Conservation (phyloP, 2,329 filamentous ascomycete genomes). For the Penicillium sumatraense region DNA sequence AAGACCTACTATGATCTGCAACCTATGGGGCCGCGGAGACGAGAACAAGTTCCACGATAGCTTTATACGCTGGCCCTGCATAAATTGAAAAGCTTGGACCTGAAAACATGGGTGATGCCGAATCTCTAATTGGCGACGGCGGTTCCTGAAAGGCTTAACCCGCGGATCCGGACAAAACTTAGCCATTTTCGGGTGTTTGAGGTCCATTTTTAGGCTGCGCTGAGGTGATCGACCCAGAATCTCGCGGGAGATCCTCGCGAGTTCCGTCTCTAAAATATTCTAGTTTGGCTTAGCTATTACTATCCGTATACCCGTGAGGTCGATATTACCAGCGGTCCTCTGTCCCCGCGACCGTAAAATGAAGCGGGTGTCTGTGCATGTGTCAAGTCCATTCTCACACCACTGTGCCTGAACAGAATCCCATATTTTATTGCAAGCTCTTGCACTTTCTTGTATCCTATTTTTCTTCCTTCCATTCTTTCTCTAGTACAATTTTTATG, state of each 20-base stretch:
- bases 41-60: not conserved
- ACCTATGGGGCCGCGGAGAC: not conserved
- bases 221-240: not conserved
- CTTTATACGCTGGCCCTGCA: conserved; percentile 1
- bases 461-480: not conserved
- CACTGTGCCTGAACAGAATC: no score
- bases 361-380: not conserved
- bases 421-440: not conserved
- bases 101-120: not conserved
- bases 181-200: not conserved
- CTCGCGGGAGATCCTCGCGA: not conserved
- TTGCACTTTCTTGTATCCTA: not conserved
- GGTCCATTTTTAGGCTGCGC: not conserved
- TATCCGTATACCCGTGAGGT: not conserved
- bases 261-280: not conserved
- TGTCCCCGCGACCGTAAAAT: not conserved
- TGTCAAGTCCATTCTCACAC: not conserved
- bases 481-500: not conserved
- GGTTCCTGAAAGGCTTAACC: not conserved
- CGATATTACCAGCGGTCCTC: not conserved
- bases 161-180: conserved; percentile 1
- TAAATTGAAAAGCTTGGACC: not conserved
- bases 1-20: not conserved
- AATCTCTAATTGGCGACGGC: not conserved
- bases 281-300: not conserved